phyloP scores from a whole-genome alignment of 768 basidiomycete genomes.

The Termitomyces sp. region DNA sequence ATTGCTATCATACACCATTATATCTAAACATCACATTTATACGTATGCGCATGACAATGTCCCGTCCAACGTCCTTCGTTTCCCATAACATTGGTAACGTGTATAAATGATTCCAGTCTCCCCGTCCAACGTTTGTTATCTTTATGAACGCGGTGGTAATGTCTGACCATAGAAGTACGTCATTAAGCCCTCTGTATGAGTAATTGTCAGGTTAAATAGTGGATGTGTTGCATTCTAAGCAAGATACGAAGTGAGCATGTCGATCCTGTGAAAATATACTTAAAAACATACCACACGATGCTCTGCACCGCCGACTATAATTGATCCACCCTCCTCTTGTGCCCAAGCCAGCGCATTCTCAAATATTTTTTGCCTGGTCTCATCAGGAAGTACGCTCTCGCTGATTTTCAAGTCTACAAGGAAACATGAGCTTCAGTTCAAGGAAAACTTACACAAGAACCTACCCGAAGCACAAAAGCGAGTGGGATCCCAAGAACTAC shows the following conservation, averaged over 20 bases:
- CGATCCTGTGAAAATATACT: not conserved
- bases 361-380: slow-evolving; percentile 37
- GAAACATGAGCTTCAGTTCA: slow-evolving; percentile 12
- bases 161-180: slow-evolving; percentile 68
- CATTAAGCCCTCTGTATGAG: slow-evolving; percentile 66
- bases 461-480: not conserved
- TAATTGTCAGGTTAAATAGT: slow-evolving; percentile 69
- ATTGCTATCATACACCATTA: not conserved
- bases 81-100: not conserved
- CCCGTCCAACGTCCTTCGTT: not conserved
- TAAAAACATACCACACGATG: slow-evolving; percentile 57
- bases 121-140: not conserved
- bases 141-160: slow-evolving; percentile 30
- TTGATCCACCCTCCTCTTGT: slow-evolving; percentile 58
- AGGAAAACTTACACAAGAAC: not conserved
- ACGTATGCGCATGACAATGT: not conserved
- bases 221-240: slow-evolving; percentile 79
- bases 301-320: slow-evolving; percentile 52
- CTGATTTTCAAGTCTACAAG: slow-evolving; percentile 29
- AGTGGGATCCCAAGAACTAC: slow-evolving; percentile 32
- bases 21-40: not conserved
- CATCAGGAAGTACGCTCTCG: slow-evolving; percentile 20
- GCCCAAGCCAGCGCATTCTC: slow-evolving; percentile 57
- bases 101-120: not conserved
- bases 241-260: not conserved